phyloP scores from a whole-genome alignment of 2,329 filamentous ascomycete genomes.

The Paracorniculantispora psalliotae region DNA sequence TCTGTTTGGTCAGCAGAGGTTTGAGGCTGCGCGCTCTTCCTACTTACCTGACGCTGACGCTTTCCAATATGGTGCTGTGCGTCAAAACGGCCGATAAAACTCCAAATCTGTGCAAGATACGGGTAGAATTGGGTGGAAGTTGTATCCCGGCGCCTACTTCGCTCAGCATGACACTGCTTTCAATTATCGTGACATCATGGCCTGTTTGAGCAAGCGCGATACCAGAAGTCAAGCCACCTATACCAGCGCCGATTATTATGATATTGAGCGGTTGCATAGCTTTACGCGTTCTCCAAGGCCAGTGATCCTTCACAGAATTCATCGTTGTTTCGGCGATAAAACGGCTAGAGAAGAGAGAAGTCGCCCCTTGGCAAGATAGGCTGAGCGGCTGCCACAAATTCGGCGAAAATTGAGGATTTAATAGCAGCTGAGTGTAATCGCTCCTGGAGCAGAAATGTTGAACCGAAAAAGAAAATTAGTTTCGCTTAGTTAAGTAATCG shows the following conservation, averaged over 20 bases:
- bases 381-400: too few relatives aligned
- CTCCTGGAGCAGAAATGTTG: too few relatives aligned
- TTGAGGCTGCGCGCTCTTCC: background rate
- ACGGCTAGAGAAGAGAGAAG: too few relatives aligned
- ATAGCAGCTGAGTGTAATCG: too few relatives aligned
- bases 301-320: too few relatives aligned
- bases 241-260: slow-evolving; percentile 34
- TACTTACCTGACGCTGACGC: slow-evolving; percentile 26
- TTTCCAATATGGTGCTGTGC: slow-evolving; percentile 22
- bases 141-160: slow-evolving; percentile 77
- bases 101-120: slow-evolving; percentile 67
- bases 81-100: slow-evolving; percentile 62
- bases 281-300: too few relatives aligned
- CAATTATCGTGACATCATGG: slow-evolving; percentile 22
- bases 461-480: too few relatives aligned
- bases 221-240: slow-evolving; percentile 36
- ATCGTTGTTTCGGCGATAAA: too few relatives aligned
- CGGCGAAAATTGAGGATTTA: too few relatives aligned
- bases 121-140: slow-evolving; percentile 74
- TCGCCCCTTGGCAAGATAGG: too few relatives aligned
- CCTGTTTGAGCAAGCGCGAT: slow-evolving; percentile 30
- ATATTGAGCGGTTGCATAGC: too few relatives aligned
- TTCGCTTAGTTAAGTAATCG: too few relatives aligned
- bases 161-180: slow-evolving; percentile 20
- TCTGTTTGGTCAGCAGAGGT: slow-evolving; percentile 7